A percentile compares a stretch with the other conserved stretches of the same genome.
These are phyloP conservation scores for Ogataea corticis DNA, from an alignment of 805 yeast genomes.

Conservation along the genomic window DNA sequence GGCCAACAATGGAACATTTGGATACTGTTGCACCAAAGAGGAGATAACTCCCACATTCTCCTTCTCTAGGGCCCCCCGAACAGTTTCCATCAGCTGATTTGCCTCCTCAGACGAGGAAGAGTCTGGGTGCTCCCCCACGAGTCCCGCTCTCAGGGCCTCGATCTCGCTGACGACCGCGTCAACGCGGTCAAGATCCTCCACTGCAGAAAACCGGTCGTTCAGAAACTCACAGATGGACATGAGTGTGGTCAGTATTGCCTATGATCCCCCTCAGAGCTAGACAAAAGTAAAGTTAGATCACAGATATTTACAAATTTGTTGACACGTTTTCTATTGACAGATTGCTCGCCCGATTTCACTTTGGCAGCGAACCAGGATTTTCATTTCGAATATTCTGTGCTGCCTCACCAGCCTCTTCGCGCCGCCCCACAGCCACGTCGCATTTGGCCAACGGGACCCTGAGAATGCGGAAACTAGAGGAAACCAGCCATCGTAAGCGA, in stretches of 20 bases:
- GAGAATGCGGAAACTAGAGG: background rate
- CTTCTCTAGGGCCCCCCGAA: constrained; percentile 3
- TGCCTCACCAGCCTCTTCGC: too few species aligned
- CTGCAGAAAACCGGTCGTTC: constrained; percentile 36
- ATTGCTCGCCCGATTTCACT: too few species aligned
- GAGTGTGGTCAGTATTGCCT: too few species aligned
- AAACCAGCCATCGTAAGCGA: background rate
- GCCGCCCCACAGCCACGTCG: too few species aligned
- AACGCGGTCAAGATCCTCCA: constrained; percentile 36
- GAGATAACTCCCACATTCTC: constrained; percentile 12
- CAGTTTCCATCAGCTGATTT: background rate
- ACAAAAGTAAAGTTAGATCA: background rate
- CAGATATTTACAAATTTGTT: background rate
- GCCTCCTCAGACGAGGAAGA: background rate
- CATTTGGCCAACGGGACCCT: background rate
- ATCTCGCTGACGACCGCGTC: constrained; percentile 32
- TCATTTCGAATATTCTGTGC: too few species aligned
- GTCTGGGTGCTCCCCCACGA: constrained; percentile 1
- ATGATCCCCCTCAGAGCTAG: too few species aligned
- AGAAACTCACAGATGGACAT: constrained; percentile 33
- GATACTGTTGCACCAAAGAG: constrained; percentile 19
- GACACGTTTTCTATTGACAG: too few species aligned
- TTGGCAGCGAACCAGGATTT: too few species aligned
- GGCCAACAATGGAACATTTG: constrained; percentile 20
- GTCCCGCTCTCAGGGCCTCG: constrained; percentile 18